phyloP scores from a whole-genome alignment of 73 alveolate species.

The Paraurostyla sp. region DNA sequence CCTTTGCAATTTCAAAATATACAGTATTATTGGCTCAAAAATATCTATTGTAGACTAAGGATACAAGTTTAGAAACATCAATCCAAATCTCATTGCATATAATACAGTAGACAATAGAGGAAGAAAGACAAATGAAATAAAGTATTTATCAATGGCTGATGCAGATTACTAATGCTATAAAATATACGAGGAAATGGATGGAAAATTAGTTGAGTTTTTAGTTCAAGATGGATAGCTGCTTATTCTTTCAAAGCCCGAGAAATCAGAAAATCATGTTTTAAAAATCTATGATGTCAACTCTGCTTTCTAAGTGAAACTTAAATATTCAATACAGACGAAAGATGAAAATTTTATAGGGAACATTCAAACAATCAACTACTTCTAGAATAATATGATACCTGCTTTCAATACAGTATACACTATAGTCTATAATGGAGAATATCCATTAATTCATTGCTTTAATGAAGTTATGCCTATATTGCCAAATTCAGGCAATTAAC shows the following conservation, averaged over 20 bases:
- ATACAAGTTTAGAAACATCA: conserved; percentile 1
- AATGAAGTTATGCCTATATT: not conserved
- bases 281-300: not conserved
- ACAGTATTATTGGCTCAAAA: not conserved
- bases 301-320: not conserved
- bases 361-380: not conserved
- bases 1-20: conserved; percentile 24
- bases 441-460: not conserved
- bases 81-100: not conserved
- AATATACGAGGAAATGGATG: conserved; percentile 1
- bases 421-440: not conserved
- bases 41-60: not conserved
- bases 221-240: conserved; percentile 5
- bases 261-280: not conserved
- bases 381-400: not conserved
- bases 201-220: not conserved
- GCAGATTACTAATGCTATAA: not conserved
- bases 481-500: not conserved
- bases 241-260: not conserved
- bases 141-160: not conserved
- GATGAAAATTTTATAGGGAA: conserved; percentile 1
- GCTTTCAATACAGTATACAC: not conserved
- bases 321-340: not conserved
- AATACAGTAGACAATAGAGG: not conserved
- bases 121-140: conserved; percentile 10